Conservation (phyloP, 768 basidiomycete genomes). For the Russula dissimulans region DNA sequence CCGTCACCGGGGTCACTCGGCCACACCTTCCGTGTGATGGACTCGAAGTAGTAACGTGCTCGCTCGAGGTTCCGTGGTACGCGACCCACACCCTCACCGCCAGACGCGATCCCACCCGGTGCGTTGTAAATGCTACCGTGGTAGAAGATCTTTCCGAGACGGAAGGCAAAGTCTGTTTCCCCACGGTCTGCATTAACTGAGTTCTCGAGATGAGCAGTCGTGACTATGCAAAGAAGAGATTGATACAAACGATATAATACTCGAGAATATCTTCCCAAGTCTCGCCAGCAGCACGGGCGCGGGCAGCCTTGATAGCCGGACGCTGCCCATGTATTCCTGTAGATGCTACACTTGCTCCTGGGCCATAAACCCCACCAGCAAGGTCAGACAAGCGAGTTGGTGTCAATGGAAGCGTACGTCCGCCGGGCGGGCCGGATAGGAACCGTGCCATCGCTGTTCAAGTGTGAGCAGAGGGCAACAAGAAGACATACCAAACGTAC, state of each 20-base stretch:
- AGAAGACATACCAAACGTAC: slow-evolving; percentile 30
- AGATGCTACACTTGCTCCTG: slow-evolving; percentile 88
- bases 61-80: slow-evolving; percentile 68
- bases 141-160: slow-evolving; percentile 93
- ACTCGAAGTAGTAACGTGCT: slow-evolving; percentile 76
- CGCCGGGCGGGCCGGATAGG: slow-evolving; percentile 82
- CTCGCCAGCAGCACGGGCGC: slow-evolving; percentile 80
- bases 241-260: slow-evolving; percentile 65
- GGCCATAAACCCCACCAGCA: slow-evolving; percentile 87
- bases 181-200: slow-evolving; percentile 91
- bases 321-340: slow-evolving; percentile 65
- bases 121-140: slow-evolving; percentile 85
- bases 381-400: slow-evolving; percentile 82
- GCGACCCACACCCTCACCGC: slow-evolving; percentile 88
- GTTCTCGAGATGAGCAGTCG: slow-evolving; percentile 1
- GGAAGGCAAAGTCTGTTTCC: slow-evolving; percentile 80
- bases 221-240: not conserved
- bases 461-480: not conserved
- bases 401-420: slow-evolving; percentile 73
- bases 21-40: slow-evolving; percentile 82
- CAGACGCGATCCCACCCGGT: slow-evolving; percentile 72
- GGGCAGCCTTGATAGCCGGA: slow-evolving; percentile 75
- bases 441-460: slow-evolving; percentile 68
- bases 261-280: slow-evolving; percentile 91
- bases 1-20: slow-evolving; percentile 62